Conservation (phyloP, 495 filamentous ascomycete species). For the Pseudoneurospora amorphoporcata region DNA sequence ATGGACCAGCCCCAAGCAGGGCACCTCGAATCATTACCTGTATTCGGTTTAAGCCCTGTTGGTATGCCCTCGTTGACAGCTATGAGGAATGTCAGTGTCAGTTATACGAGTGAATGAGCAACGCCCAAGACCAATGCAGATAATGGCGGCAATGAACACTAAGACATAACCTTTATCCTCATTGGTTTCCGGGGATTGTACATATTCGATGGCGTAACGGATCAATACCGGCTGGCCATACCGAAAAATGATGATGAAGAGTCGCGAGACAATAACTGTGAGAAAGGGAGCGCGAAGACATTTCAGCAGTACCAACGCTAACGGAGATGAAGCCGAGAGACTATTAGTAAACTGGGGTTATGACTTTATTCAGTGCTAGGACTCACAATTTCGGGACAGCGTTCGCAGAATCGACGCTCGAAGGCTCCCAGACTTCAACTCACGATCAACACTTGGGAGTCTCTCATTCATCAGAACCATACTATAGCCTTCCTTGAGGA, state of each 20-base stretch:
- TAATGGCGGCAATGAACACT: conserved; percentile 43
- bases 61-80: conserved; percentile 44
- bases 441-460: conserved; percentile 36
- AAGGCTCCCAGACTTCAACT: conserved; percentile 32
- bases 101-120: not conserved
- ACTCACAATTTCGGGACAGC: conserved; percentile 24
- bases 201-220: conserved; percentile 40
- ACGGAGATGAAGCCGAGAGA: conserved; percentile 7
- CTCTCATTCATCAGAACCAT: conserved; percentile 35
- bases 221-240: conserved; percentile 56
- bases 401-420: conserved; percentile 26
- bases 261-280: conserved; percentile 40
- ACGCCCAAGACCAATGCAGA: conserved; percentile 50
- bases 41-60: conserved; percentile 45
- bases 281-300: conserved; percentile 41
- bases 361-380: not conserved
- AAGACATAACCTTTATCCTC: conserved; percentile 41
- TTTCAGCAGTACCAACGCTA: conserved; percentile 37
- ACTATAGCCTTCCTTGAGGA: conserved; percentile 43
- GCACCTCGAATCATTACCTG: conserved; percentile 50
- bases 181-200: conserved; percentile 18
- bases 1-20: conserved; percentile 49
- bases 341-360: not conserved
- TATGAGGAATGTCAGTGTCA: conserved; percentile 4
- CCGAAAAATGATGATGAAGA: conserved; percentile 47